Percentiles rank a stretch among this genome's conserved stretches.
Conservation (phyloP, 2,329 filamentous ascomycete species). For the Sporothrix phasma region DNA sequence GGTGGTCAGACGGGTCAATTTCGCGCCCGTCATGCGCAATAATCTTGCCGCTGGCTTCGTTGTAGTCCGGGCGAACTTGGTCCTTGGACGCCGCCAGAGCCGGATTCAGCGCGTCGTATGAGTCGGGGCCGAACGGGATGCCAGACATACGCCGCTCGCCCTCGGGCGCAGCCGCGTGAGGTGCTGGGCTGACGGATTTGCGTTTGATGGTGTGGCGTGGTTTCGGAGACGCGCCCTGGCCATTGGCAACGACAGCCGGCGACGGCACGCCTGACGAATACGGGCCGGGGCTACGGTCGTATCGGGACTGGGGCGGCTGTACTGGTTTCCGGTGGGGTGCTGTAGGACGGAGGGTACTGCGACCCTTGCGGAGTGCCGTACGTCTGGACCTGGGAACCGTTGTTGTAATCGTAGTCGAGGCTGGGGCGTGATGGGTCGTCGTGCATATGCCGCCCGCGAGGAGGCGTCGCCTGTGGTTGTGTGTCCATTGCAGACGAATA, state of each 20-base stretch:
- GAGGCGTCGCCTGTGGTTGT: constrained; percentile 27
- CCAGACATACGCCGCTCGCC: constrained; percentile 42
- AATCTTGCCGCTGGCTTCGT: constrained; percentile 56
- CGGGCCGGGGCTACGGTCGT: constrained; percentile 33
- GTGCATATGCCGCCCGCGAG: constrained; percentile 32
- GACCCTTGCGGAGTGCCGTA: constrained; percentile 25
- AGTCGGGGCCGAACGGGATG: constrained; percentile 65
- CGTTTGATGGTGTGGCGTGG: constrained; percentile 47
- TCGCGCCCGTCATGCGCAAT: constrained; percentile 66
- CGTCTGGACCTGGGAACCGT: constrained; percentile 21
- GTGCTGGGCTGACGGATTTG: constrained; percentile 66
- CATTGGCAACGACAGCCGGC: constrained; percentile 27
- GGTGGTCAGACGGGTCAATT: constrained; percentile 70
- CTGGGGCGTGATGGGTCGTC: constrained; percentile 22
- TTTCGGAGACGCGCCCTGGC: constrained; percentile 34
- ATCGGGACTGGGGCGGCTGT: constrained; percentile 9
- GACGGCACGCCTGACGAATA: constrained; percentile 30
- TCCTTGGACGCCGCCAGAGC: constrained; percentile 30
- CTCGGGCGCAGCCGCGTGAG: constrained; percentile 34
- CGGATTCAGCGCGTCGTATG: constrained; percentile 64
- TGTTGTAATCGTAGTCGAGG: constrained; percentile 24
- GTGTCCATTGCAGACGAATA: constrained; percentile 28
- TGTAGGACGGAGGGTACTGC: constrained; percentile 28
- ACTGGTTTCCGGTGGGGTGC: constrained; percentile 12
- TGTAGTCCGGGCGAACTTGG: constrained; percentile 30